Percentiles rank a stretch among this genome's conserved stretches.
These are phyloP conservation scores for Phaeotremella fagi DNA, from an alignment of 768 basidiomycete species.

Conservation along the genomic window DNA sequence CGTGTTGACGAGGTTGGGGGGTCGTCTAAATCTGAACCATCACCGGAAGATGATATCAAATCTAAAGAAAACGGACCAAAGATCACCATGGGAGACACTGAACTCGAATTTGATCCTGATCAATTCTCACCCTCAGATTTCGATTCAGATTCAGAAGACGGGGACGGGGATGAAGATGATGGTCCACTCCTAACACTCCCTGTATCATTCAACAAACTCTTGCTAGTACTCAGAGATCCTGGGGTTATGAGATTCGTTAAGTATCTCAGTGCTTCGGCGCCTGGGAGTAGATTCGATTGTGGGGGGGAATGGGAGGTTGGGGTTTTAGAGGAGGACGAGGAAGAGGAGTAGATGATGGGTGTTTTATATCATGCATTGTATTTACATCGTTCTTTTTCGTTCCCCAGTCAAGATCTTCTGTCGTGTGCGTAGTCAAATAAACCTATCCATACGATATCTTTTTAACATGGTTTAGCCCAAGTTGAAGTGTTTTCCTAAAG, in stretches of 20 bases:
- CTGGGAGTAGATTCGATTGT: conserved; percentile 88
- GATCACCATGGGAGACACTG: conserved; percentile 38
- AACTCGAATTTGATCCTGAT: conserved; percentile 47
- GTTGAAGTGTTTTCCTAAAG: conserved; percentile 17
- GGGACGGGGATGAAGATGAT: conserved; percentile 61
- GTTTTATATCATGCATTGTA: too few species aligned
- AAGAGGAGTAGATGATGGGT: conserved; percentile 48
- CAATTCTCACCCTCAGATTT: conserved; percentile 46
- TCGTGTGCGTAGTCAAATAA: too few species aligned
- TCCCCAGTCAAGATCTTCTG: too few species aligned
- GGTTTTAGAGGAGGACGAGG: conserved; percentile 57
- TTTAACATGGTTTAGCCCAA: conserved; percentile 29
- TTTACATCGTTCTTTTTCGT: too few species aligned
- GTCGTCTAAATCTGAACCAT: conserved; percentile 44
- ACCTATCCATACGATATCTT: too few species aligned
- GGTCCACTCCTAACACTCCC: conserved; percentile 77
- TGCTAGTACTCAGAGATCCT: conserved; percentile 86
- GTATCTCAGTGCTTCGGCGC: conserved; percentile 83
- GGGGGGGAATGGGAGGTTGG: conserved; percentile 89
- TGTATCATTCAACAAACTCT: conserved; percentile 80
- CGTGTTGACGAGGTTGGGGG: conserved; percentile 41
- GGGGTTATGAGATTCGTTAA: conserved; percentile 93
- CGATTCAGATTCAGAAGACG: conserved; percentile 44
- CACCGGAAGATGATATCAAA: conserved; percentile 23
- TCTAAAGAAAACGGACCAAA: conserved; percentile 27